These are phyloP conservation scores for Trichophaea hybrida DNA, from an alignment of 2,329 filamentous ascomycete species.

Conservation along the genomic window DNA sequence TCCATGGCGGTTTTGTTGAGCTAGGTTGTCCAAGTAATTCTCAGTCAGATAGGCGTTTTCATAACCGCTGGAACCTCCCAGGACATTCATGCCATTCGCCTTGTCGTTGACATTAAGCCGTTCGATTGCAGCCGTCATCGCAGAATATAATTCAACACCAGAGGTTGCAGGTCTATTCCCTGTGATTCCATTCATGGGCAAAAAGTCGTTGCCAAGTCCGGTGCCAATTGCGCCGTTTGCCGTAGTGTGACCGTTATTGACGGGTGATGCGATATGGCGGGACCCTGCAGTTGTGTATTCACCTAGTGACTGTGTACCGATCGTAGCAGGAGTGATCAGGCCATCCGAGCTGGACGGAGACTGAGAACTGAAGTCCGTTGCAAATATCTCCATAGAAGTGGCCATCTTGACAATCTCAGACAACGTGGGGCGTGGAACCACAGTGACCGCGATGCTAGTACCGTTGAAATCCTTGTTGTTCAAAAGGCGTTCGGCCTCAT, in stretches of 20 bases:
- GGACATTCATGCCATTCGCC: not conserved
- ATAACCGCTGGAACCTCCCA: slow-evolving; percentile 7
- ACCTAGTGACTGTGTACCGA: not conserved
- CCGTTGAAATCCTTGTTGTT: slow-evolving; percentile 17
- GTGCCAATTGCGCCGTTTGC: not conserved
- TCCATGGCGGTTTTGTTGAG: not conserved
- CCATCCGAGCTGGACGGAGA: slow-evolving; percentile 7
- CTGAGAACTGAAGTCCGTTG: not conserved
- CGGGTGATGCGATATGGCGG: not conserved
- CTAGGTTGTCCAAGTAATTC: not conserved
- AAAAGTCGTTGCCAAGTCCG: slow-evolving; percentile 1
- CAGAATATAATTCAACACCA: not conserved
- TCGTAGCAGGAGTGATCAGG: not conserved
- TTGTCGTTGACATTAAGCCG: slow-evolving; percentile 1
- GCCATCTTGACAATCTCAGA: slow-evolving; percentile 5
- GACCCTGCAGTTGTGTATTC: slow-evolving; percentile 3
- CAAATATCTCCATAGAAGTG: not conserved
- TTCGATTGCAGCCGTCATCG: not conserved
- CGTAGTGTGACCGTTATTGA: not conserved
- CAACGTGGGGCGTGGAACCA: not conserved
- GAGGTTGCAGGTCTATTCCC: not conserved
- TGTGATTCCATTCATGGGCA: not conserved
- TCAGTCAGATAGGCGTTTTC: slow-evolving; percentile 6
- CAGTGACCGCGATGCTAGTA: not conserved
- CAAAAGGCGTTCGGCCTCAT: slow-evolving; percentile 25